These are phyloP conservation scores for Trypanosoma melophagium DNA, from an alignment of 208 protist genomes.

Conservation along the genomic window DNA sequence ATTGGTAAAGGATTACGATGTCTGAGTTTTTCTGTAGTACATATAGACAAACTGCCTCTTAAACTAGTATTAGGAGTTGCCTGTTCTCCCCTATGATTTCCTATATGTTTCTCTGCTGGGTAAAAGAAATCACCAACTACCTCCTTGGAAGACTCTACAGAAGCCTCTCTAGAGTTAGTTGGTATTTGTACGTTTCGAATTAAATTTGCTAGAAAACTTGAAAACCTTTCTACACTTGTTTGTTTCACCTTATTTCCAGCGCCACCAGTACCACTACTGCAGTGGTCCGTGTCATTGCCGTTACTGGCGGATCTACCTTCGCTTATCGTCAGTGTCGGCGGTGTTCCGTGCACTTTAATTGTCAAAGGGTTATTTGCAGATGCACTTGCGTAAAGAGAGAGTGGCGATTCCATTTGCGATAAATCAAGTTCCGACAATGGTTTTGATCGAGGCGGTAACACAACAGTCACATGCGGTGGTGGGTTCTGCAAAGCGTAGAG, in stretches of 20 bases:
- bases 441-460: constrained; percentile 29
- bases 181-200: background rate
- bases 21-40: background rate
- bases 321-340: background rate
- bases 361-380: background rate
- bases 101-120: background rate
- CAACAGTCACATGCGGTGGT: constrained; percentile 45
- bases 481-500: constrained; percentile 54
- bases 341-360: background rate
- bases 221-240: background rate
- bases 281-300: no score
- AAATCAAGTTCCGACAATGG: constrained; percentile 40
- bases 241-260: background rate
- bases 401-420: constrained; percentile 31
- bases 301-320: background rate
- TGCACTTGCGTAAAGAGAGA: constrained; percentile 31
- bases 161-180: background rate
- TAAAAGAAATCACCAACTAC: background rate
- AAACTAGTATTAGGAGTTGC: background rate
- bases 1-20: constrained; percentile 4
- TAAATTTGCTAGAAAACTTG: constrained; percentile 1
- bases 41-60: background rate
- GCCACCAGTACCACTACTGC: no score
- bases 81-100: background rate
- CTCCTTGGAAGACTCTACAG: background rate